Evolutionary conservation across 1,139 yeast genomes (phyloP), one percentile per base, ranked within the genome.

Genomic region (Nakaseomyces delphensis): DNA sequence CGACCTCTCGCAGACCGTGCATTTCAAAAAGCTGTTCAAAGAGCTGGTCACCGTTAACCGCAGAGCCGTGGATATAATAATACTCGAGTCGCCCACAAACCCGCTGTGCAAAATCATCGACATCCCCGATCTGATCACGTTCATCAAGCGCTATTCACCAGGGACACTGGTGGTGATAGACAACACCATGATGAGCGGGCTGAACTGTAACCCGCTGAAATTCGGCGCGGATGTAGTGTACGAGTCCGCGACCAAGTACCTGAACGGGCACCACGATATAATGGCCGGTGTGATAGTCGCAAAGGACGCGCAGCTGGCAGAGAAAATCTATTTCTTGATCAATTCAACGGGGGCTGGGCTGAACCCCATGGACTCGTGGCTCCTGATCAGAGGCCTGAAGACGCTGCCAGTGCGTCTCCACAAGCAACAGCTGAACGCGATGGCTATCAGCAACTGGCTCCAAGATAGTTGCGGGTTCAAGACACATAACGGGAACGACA

Each of bases 141-240:
- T 75, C 49, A 91, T 89, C 27, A 93, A 85, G 58, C 60, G 65
- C 38, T 70, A 71, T 36, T 82, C 75, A 56, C 87, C 93, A 13
- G 72, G 79, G 38, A 71, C 83, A 40, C 61, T 83, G 36, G 85
- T 86, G 29, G 95, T 85, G 9, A 89, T 87, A 49, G 96, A 87
- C 65, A 87, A 89, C 69, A 87, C 96, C 49, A 87, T 87, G 96
- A 81, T 87, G 89, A 80, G 95, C 14, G 96, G 96, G 3, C 64
- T 87, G 45, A 71, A 82, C 56, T 80, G 85, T 80, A 73, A 83
- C 13, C 96, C 96, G 2, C 71, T 87, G 53, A 85, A 82, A 52
- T 72, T 83, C 52, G 94, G 93, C 13, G 93, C 81, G 25, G 96
- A 87, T 60, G 83, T 87, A 48, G 95, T 85, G 45, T 87, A 87